Percentiles rank a stretch among this genome's conserved stretches.
Evolutionary conservation across 2,329 filamentous ascomycete species (phyloP).

Genomic region (Drechslerella dactyloides): DNA sequence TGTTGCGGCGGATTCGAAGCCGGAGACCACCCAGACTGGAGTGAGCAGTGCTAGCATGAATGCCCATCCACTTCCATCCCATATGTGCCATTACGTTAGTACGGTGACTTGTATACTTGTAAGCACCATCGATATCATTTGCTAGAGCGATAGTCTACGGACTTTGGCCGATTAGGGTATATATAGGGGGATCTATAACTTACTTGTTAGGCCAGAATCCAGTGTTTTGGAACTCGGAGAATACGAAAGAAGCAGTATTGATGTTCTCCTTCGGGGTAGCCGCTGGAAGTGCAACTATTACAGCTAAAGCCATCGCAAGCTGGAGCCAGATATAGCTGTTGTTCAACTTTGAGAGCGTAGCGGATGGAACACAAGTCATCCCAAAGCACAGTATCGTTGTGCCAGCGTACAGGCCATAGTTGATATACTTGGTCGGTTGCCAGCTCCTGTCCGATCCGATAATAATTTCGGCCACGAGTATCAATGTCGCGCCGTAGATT

Average conservation of each 20-base stretch:
- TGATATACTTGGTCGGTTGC: slow-evolving; percentile 55
- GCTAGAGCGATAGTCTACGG: no score
- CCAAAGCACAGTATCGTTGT: slow-evolving; percentile 55
- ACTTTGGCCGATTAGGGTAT: no score
- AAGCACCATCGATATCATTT: no score
- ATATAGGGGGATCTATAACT: no score
- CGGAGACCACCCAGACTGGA: slow-evolving; percentile 56
- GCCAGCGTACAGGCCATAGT: slow-evolving; percentile 56
- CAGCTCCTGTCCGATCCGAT: slow-evolving; percentile 54
- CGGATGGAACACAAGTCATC: slow-evolving; percentile 56
- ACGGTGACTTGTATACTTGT: no score
- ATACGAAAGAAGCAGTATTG: slow-evolving; percentile 55
- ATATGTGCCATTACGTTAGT: background rate
- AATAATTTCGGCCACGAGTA: slow-evolving; percentile 54
- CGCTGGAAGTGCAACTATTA: slow-evolving; percentile 55
- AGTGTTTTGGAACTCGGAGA: slow-evolving; percentile 55
- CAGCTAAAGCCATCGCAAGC: slow-evolving; percentile 55
- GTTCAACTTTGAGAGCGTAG: slow-evolving; percentile 55
- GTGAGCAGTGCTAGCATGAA: slow-evolving; percentile 56
- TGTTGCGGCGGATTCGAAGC: slow-evolving; percentile 56
- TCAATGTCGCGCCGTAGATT: slow-evolving; percentile 56
- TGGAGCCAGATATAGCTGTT: slow-evolving; percentile 56
- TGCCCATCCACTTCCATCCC: slow-evolving; percentile 54
- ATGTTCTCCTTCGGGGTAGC: slow-evolving; percentile 54
- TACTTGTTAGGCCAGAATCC: slow-evolving; percentile 55